A percentile compares a stretch with the other conserved stretches of the same genome.
phyloP scores from a whole-genome alignment of 2,329 filamentous ascomycete species.

The Sclerotinia nivalis region DNA sequence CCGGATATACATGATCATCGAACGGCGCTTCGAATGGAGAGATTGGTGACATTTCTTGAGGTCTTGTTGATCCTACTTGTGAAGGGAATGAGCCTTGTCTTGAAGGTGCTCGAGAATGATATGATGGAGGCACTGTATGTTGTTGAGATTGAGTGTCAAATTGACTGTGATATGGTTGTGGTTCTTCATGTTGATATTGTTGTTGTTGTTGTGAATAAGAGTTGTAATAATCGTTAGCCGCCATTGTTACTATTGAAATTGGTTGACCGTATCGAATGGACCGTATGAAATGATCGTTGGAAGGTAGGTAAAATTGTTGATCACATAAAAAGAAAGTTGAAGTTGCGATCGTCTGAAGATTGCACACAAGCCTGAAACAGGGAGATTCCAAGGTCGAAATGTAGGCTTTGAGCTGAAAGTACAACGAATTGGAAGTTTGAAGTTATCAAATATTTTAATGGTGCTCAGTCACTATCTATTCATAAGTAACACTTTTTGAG shows the following conservation, averaged over 20 bases:
- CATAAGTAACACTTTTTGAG: neutral
- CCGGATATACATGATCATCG: conserved; percentile 66
- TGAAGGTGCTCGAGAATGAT: conserved; percentile 35
- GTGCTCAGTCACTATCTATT: neutral
- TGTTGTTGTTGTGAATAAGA: conserved; percentile 29
- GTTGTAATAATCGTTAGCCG: conserved; percentile 40
- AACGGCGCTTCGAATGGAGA: conserved; percentile 67
- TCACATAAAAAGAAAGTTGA: conserved; percentile 1
- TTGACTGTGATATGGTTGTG: conserved; percentile 29
- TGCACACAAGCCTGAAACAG: conserved; percentile 22
- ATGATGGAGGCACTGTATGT: conserved; percentile 31
- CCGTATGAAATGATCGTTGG: neutral
- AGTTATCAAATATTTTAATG: neutral
- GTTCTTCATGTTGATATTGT: conserved; percentile 23
- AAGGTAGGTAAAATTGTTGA: neutral
- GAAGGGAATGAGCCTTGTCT: conserved; percentile 25
- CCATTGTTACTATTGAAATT: conserved; percentile 30
- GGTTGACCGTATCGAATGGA: neutral
- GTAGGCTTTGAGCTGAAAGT: conserved; percentile 5
- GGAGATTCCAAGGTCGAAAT: conserved; percentile 17
- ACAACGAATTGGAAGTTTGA: conserved; percentile 17
- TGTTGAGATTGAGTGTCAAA: conserved; percentile 27
- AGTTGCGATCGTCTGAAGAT: conserved; percentile 18
- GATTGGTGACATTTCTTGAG: conserved; percentile 35
- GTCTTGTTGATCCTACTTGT: conserved; percentile 26